Evolutionary conservation across 208 protist genomes (phyloP), one percentile per base, ranked within the genome.

Genomic region (Spironucleus salmonicida): DNA sequence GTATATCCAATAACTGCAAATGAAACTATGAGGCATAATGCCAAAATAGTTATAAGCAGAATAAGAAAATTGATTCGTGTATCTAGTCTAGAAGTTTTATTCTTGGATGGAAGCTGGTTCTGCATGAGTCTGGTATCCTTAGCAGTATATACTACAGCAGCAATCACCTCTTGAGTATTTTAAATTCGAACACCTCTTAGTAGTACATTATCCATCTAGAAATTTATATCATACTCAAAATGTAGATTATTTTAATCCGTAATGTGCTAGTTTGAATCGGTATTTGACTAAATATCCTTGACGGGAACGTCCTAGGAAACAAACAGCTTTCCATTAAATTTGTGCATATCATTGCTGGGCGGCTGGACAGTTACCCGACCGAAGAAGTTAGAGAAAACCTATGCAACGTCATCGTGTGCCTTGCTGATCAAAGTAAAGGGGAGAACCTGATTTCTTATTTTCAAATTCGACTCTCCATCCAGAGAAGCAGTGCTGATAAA

Each of bases 401-500:
- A n/a, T n/a, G n/a, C n/a, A n/a, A n/a, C n/a, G 53, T 41, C 26
- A 76, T 61, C 13, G 66, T 34, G 78, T 84, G 67, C 27, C 78
- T 82, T 30, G 49, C 34, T n/a, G 41, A 53, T n/a, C n/a, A n/a
- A n/a, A n/a, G 34, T 45, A 71, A 71, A 11, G 7, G n/a, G 23
- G 15, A 86, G 26, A 75, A 42, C 64, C 57, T 42, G 39, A n/a
- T n/a, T n/a, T 30, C 90, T 77, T 11, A 93, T 78, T 81, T 98
- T 98, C 93, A 93, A 98, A 82, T 98, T 94, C 2, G 93, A 97
- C 80, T 98, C 95, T 29, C 95, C 95, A 81, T 98, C 95, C 0
- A 98, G 85, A 82, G 98, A 93, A 80, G 97, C 93, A 0, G 94
- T 97, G 75, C 93, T 77, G 88, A 49, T 49, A 42, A 32, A 71